phyloP scores from a whole-genome alignment of 176 grass and related monocot genomes.

The Oryza punctata region DNA sequence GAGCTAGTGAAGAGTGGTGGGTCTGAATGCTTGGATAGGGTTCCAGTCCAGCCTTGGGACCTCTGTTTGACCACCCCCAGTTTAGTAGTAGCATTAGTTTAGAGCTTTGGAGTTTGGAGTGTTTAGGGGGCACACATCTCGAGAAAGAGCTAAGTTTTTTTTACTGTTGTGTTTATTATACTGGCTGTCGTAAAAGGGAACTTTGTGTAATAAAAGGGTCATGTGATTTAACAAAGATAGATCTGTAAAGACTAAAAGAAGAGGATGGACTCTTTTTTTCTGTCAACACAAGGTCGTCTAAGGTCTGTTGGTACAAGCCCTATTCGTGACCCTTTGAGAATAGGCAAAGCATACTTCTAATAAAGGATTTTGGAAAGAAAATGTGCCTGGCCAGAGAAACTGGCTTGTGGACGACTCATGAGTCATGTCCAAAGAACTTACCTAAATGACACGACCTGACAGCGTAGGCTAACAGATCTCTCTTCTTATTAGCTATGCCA shows the following conservation, averaged over 20 bases:
- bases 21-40: slow-evolving; percentile 22
- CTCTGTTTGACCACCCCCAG: slow-evolving; percentile 57
- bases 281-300: not conserved
- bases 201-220: slow-evolving; percentile 1
- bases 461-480: slow-evolving; percentile 44
- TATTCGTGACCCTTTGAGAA: slow-evolving; percentile 4
- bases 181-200: slow-evolving; percentile 29
- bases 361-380: slow-evolving; percentile 2
- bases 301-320: not conserved
- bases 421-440: not conserved
- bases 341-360: not conserved
- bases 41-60: slow-evolving; percentile 41
- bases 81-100: slow-evolving; percentile 20
- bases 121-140: slow-evolving; percentile 49
- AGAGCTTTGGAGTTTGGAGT: slow-evolving; percentile 26
- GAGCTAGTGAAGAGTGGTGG: not conserved
- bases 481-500: slow-evolving; percentile 15
- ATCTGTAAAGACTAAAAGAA: not conserved
- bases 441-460: slow-evolving; percentile 25
- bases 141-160: not conserved
- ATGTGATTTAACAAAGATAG: slow-evolving; percentile 5
- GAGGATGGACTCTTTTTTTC: not conserved
- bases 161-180: not conserved
- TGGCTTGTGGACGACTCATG: slow-evolving; percentile 14
- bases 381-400: slow-evolving; percentile 5